Evolutionary conservation across 768 basidiomycete species (phyloP).

Genomic region (Tubosaeta sp.): DNA sequence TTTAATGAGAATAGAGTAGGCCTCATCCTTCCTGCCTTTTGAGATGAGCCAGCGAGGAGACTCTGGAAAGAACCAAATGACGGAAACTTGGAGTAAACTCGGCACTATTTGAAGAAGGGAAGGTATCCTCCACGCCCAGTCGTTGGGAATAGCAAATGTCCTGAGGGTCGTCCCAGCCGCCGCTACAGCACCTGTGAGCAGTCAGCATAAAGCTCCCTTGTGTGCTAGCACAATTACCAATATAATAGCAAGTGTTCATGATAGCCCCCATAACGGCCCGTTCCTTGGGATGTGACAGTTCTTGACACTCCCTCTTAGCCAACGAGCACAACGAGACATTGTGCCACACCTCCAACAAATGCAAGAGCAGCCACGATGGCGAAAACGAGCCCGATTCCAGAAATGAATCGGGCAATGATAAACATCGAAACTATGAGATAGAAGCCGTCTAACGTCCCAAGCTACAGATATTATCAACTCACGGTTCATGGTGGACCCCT

Average conservation of each 20-base stretch:
- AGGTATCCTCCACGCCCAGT: slow-evolving; percentile 68
- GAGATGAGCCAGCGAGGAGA: slow-evolving; percentile 63
- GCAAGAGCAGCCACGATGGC: slow-evolving; percentile 4
- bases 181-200: slow-evolving; percentile 3
- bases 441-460: background rate
- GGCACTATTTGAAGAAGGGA: slow-evolving; percentile 52
- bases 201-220: background rate
- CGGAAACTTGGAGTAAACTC: slow-evolving; percentile 47
- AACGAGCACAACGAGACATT: background rate
- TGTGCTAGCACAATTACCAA: slow-evolving; percentile 1
- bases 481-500: background rate
- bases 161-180: slow-evolving; percentile 56
- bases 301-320: background rate
- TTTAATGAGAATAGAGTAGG: slow-evolving; percentile 43
- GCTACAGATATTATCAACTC: background rate
- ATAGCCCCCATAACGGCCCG: slow-evolving; percentile 2
- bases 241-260: background rate
- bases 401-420: slow-evolving; percentile 2
- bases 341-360: slow-evolving; percentile 4
- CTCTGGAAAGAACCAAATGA: slow-evolving; percentile 57
- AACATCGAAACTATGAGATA: slow-evolving; percentile 7
- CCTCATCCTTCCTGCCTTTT: slow-evolving; percentile 48
- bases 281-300: slow-evolving; percentile 12
- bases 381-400: background rate
- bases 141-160: slow-evolving; percentile 53